phyloP scores from a whole-genome alignment of 805 yeast genomes.

The Myxozyma lipomycoides region DNA sequence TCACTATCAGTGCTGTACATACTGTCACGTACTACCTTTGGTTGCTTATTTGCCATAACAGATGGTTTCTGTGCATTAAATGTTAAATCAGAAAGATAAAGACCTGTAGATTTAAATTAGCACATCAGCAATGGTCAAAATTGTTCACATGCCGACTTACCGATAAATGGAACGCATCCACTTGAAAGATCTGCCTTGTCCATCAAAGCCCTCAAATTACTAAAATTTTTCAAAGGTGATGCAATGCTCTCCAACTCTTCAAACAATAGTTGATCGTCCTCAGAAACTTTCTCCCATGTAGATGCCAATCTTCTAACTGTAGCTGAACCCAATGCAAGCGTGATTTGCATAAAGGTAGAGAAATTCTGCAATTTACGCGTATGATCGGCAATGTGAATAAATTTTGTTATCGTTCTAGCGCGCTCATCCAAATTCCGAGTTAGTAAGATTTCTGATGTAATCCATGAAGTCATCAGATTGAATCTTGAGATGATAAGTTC shows the following conservation, averaged over 20 bases:
- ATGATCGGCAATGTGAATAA: constrained; percentile 78
- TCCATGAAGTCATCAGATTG: constrained; percentile 85
- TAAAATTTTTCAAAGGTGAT: constrained; percentile 71
- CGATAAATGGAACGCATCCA: constrained; percentile 90
- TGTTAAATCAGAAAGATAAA: constrained; percentile 77
- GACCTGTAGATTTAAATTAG: constrained; percentile 36
- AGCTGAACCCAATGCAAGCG: constrained; percentile 71
- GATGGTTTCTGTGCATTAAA: constrained; percentile 65
- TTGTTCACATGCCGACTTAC: constrained; percentile 5
- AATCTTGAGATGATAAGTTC: constrained; percentile 80
- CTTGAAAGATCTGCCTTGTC: constrained; percentile 55
- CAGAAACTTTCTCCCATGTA: constrained; percentile 72
- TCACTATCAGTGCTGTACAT: constrained; percentile 28
- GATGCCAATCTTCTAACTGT: constrained; percentile 54
- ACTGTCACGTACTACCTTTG: constrained; percentile 9
- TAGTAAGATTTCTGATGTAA: constrained; percentile 76
- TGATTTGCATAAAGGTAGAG: constrained; percentile 82
- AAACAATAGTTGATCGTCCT: constrained; percentile 66
- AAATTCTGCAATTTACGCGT: constrained; percentile 72
- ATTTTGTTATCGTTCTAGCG: constrained; percentile 70
- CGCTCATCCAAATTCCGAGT: constrained; percentile 59
- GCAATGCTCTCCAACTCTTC: constrained; percentile 65
- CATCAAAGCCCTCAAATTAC: constrained; percentile 59
- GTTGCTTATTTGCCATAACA: constrained; percentile 36
- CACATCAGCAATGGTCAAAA: not conserved